These are phyloP conservation scores for Leonotis leonurus DNA, from an alignment of 257 asterid genomes.

Conservation along the genomic window DNA sequence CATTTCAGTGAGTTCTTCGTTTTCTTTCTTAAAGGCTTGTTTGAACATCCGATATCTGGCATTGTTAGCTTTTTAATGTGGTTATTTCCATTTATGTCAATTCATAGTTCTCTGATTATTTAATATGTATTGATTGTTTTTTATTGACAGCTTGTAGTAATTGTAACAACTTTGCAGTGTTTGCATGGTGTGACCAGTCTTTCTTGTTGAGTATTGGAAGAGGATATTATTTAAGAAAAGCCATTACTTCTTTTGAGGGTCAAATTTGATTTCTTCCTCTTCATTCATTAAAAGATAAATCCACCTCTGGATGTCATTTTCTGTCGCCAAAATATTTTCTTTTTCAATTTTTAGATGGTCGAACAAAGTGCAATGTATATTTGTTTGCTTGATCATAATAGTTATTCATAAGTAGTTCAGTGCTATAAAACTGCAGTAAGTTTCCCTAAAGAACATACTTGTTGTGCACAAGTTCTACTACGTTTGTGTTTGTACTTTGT, in stretches of 20 bases:
- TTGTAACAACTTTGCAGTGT: background rate
- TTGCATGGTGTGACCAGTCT: background rate
- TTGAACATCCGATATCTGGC: background rate
- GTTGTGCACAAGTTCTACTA: too few species aligned
- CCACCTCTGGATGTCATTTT: background rate
- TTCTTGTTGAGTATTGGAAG: background rate
- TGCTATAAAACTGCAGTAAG: too few species aligned
- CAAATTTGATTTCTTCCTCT: background rate
- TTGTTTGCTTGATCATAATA: background rate
- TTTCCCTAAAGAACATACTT: background rate
- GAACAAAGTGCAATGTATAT: background rate
- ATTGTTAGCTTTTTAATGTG: background rate
- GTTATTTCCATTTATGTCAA: too few species aligned
- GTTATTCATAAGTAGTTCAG: background rate
- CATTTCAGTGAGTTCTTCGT: background rate
- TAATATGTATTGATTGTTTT: background rate
- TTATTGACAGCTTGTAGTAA: background rate
- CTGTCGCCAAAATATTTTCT: background rate
- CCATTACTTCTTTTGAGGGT: background rate
- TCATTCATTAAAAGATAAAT: background rate
- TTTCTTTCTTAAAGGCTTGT: background rate
- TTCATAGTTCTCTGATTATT: background rate
- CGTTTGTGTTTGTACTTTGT: too few species aligned
- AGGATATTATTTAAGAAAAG: background rate
- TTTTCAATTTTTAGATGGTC: background rate